Evolutionary conservation across 257 asterid species (phyloP).

Genomic region (Primulina eburnea): DNA sequence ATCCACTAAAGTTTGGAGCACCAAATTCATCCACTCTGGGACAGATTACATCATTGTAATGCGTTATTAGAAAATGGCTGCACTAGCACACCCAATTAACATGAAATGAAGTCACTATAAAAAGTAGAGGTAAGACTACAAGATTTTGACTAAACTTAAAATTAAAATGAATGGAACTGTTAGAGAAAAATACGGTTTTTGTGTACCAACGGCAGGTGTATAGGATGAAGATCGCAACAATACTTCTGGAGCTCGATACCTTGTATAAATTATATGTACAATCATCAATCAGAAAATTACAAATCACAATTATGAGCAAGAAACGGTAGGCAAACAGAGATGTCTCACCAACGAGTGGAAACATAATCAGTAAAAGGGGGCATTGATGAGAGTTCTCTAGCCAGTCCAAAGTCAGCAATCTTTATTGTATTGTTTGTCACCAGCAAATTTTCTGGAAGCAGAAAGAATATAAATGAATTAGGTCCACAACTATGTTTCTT

Average conservation of each 20-base stretch:
- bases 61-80: background rate
- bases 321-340: conserved; percentile 22
- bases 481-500: conserved; percentile 7
- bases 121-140: conserved; percentile 1
- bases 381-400: conserved; percentile 79
- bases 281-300: conserved; percentile 24
- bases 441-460: conserved; percentile 73
- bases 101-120: background rate
- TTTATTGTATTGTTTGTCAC: conserved; percentile 71
- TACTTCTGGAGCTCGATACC: conserved; percentile 99
- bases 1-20: conserved; percentile 4
- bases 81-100: background rate
- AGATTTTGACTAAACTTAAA: conserved; percentile 9
- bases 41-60: conserved; percentile 9
- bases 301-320: background rate
- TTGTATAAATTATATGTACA: conserved; percentile 24
- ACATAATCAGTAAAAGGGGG: conserved; percentile 98
- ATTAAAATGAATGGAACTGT: conserved; percentile 1
- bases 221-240: conserved; percentile 72
- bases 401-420: conserved; percentile 97
- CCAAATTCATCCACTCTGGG: conserved; percentile 13
- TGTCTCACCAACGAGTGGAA: conserved; percentile 95
- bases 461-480: conserved; percentile 26
- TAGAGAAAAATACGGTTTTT: conserved; percentile 14
- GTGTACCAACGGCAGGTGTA: conserved; percentile 87